phyloP scores from a whole-genome alignment of 2,329 filamentous ascomycete species.

The Cladobotryum mycophilum region DNA sequence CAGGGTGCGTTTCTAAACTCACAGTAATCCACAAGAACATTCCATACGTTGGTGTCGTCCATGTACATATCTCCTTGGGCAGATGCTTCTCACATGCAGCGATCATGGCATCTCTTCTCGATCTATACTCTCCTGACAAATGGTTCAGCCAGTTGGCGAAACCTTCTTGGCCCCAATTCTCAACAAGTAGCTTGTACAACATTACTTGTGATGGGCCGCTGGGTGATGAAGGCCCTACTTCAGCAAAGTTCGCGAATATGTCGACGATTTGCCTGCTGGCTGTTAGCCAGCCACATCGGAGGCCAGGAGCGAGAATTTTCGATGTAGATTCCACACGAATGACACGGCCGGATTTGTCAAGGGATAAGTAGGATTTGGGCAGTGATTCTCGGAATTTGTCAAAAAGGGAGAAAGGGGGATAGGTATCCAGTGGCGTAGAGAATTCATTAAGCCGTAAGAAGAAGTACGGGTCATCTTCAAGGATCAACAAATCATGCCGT shows the following conservation, averaged over 20 bases:
- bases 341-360: conserved; percentile 56
- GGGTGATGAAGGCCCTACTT: conserved; percentile 71
- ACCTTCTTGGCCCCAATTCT: conserved; percentile 82
- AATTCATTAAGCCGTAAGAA: too few relatives aligned
- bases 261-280: conserved; percentile 72
- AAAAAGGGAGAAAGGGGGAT: background rate
- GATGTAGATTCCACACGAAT: conserved; percentile 82
- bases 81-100: conserved; percentile 55
- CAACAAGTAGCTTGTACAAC: conserved; percentile 77
- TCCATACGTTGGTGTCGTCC: conserved; percentile 68
- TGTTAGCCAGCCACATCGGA: conserved; percentile 76
- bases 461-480: too few relatives aligned
- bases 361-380: conserved; percentile 24
- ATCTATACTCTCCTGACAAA: conserved; percentile 64
- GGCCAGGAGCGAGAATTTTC: conserved; percentile 74
- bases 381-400: conserved; percentile 8
- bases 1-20: too few relatives aligned
- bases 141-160: conserved; percentile 80
- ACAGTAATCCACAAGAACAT: conserved; percentile 57
- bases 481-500: too few relatives aligned
- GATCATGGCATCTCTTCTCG: background rate
- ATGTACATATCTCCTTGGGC: conserved; percentile 63
- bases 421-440: background rate
- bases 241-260: conserved; percentile 67
- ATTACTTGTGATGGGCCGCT: conserved; percentile 71